A percentile compares a stretch with the other conserved stretches of the same genome.
phyloP scores from a whole-genome alignment of 148 eudicot species.

The Spergularia bocconei region DNA sequence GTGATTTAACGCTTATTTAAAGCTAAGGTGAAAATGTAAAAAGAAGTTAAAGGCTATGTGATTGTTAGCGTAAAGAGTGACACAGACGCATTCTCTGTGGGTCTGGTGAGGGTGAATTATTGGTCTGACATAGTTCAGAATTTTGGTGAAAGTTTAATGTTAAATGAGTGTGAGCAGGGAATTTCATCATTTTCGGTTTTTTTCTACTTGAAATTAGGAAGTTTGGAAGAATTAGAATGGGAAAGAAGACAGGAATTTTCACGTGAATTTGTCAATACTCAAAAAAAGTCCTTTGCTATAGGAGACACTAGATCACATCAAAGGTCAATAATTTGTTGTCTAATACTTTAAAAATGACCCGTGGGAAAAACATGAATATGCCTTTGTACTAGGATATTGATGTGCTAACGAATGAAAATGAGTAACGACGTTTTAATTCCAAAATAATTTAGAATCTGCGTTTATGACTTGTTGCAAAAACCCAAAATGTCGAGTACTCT shows the following conservation, averaged over 20 bases:
- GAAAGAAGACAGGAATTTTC: neutral
- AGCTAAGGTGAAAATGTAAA: too few relatives aligned
- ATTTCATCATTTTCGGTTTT: neutral
- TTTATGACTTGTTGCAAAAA: too few relatives aligned
- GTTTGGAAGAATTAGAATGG: neutral
- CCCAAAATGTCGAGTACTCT: too few relatives aligned
- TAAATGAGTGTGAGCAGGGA: neutral
- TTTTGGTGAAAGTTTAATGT: neutral
- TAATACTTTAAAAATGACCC: neutral
- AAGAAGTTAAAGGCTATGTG: neutral
- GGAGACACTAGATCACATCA: neutral
- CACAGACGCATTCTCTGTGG: neutral
- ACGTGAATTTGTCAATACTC: conserved; percentile 2
- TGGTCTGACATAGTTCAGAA: neutral
- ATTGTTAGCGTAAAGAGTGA: neutral
- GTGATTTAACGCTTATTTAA: too few relatives aligned
- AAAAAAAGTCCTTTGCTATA: neutral
- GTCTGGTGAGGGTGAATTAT: neutral
- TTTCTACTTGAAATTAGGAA: neutral
- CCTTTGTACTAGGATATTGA: neutral
- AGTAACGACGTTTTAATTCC: too few relatives aligned
- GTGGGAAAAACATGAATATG: neutral
- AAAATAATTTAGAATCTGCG: too few relatives aligned
- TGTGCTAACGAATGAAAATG: too few relatives aligned
- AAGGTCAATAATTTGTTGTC: neutral